Percentiles rank a stretch among this genome's conserved stretches.
These are phyloP conservation scores for Arxiozyma slooffiae DNA, from an alignment of 1,139 yeast species.

Conservation along the genomic window DNA sequence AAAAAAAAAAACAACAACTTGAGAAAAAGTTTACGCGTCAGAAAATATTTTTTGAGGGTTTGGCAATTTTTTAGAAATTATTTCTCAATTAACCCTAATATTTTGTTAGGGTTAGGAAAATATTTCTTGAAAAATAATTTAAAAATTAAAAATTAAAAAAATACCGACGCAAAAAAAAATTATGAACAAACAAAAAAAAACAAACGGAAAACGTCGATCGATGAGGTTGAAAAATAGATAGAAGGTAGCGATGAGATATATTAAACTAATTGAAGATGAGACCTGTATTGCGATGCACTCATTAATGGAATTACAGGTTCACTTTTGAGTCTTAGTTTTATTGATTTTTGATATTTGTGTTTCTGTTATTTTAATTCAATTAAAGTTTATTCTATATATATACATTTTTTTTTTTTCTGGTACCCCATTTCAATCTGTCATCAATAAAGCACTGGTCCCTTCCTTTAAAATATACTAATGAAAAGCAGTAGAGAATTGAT, in stretches of 20 bases:
- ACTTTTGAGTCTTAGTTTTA: too few relatives aligned
- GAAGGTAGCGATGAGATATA: background rate
- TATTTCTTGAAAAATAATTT: too few relatives aligned
- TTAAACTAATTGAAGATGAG: background rate
- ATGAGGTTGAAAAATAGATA: background rate
- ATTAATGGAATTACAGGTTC: background rate
- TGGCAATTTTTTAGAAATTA: background rate
- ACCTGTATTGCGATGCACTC: background rate
- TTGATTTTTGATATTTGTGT: background rate
- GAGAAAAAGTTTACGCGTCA: slow-evolving; percentile 2
- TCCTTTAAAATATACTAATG: slow-evolving; percentile 3
- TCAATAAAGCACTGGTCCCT: too few relatives aligned
- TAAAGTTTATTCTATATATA: too few relatives aligned
- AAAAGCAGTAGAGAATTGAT: slow-evolving; percentile 19
- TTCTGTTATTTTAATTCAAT: background rate
- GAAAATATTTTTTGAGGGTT: background rate
- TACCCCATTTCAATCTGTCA: too few relatives aligned
- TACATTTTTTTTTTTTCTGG: too few relatives aligned
- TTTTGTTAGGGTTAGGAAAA: background rate
- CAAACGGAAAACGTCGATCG: background rate
- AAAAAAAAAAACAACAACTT: background rate
- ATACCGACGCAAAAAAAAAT: background rate
- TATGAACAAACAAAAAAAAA: background rate
- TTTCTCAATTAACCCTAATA: background rate
- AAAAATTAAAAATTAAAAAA: background rate